Base-by-base conservation (phyloP, 2,329 filamentous ascomycete species). In the Fusarium udum region DNA sequence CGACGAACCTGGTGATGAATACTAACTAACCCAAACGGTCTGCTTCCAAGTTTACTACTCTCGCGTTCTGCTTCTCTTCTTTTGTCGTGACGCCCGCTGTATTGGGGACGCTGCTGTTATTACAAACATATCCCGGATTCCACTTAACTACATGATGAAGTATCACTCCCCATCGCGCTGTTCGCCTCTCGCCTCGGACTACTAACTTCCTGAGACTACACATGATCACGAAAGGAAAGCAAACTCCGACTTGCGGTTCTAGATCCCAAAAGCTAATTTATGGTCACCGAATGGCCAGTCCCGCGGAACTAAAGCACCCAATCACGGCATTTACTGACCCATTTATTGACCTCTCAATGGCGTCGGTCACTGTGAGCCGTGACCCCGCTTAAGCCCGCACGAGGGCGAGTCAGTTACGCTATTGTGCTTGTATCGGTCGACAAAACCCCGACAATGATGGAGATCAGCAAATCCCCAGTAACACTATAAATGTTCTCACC, bases 31-130 rank as follows among this genome's bases (percentile, higher is more conserved):
- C 32, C 7, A 28, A 22, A 15, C 3, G 20, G 16, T 26, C 18
- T 24, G 16, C 18, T 3, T 13, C 24, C 12, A 6, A 3, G 16
- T 18, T 4, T 15, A 20, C 11, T 15, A 20, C 13, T 15, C 7
- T 36, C 6, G 22, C 4, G 36, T 6, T 26, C 46, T 28, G 22
- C 24, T 22, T 12, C 18, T 13, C 22, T 51, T 34, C 12, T 6
- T 32, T n/a, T 7, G 15, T 7, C 4, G 8, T 2, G 6, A 34
- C 0, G 3, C 9, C 3, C 3, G 0, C 8, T 24, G 22, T 7
- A 13, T 12, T 48, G 14, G 20, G 7, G 45, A 4, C 26, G 13
- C 22, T 9, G 1, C 4, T 22, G 3, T 22, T 12, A 15, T 9
- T n/a, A 32, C 8, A 32, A n/a, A 18, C 7, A 16, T 10, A 20